These are phyloP conservation scores for Mortierella sp. DNA, from an alignment of 371 early-diverging fungal genomes.

Conservation along the genomic window DNA sequence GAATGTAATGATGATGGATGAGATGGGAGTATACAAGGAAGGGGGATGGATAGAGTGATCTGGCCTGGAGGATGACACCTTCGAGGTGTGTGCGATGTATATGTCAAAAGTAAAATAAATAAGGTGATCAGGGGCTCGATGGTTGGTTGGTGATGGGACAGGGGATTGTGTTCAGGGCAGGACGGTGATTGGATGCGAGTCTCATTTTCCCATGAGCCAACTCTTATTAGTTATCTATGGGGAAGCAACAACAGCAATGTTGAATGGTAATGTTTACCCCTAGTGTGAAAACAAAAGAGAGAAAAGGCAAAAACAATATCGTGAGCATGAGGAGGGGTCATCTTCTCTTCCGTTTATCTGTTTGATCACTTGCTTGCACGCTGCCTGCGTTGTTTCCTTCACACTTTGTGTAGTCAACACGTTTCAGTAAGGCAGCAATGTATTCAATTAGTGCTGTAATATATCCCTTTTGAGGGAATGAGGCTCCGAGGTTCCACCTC, in stretches of 20 bases:
- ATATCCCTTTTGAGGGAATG: background rate
- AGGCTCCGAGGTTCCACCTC: background rate
- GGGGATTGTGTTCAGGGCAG: slow-evolving; percentile 16
- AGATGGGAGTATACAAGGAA: background rate
- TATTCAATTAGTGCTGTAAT: background rate
- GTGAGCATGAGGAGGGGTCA: slow-evolving; percentile 6
- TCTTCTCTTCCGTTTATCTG: no score
- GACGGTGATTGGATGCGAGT: slow-evolving; percentile 21
- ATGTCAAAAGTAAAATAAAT: background rate
- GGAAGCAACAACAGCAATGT: no score
- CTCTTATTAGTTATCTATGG: no score
- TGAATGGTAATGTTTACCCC: no score
- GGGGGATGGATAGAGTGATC: slow-evolving; percentile 1
- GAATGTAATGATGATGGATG: background rate
- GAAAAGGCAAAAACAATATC: background rate
- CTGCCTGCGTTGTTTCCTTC: no score
- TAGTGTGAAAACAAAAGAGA: background rate
- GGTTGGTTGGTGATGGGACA: slow-evolving; percentile 9
- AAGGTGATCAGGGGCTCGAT: slow-evolving; percentile 3
- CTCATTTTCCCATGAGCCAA: slow-evolving; percentile 35
- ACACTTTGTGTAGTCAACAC: no score
- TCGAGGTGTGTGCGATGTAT: background rate
- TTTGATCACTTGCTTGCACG: no score
- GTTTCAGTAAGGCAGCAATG: no score
- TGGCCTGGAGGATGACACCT: background rate